phyloP scores from a whole-genome alignment of 2,329 filamentous ascomycete species.

The Claviceps lovelessii region DNA sequence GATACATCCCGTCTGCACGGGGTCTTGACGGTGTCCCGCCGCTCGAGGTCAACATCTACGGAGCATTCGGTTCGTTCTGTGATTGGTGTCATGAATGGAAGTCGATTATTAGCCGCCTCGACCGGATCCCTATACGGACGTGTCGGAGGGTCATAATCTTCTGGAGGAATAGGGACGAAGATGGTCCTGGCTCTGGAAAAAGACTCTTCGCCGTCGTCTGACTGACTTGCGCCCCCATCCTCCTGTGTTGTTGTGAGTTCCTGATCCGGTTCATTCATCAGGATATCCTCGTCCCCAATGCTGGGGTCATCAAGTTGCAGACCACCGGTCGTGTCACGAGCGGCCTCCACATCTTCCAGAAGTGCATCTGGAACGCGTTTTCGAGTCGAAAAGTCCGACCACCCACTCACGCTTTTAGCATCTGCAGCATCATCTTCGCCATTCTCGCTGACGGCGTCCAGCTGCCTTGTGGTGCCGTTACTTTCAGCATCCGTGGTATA shows the following conservation, averaged over 20 bases:
- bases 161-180: conserved; percentile 71
- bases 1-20: conserved; percentile 45
- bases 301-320: not conserved
- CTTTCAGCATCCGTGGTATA: conserved; percentile 82
- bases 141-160: conserved; percentile 70
- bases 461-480: conserved; percentile 60
- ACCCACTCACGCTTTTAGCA: conserved; percentile 58
- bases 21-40: conserved; percentile 56
- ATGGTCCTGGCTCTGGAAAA: conserved; percentile 42
- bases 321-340: conserved; percentile 16
- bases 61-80: conserved; percentile 90
- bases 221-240: conserved; percentile 28
- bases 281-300: not conserved
- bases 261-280: not conserved
- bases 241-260: conserved; percentile 20
- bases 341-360: conserved; percentile 16
- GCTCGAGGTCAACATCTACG: conserved; percentile 49
- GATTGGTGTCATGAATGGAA: conserved; percentile 98
- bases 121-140: conserved; percentile 68
- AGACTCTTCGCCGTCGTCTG: conserved; percentile 23
- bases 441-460: conserved; percentile 28
- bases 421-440: conserved; percentile 38
- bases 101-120: conserved; percentile 71
- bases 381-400: conserved; percentile 73
- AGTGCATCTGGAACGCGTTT: conserved; percentile 49